Percentiles rank a stretch among this genome's conserved stretches.
These are phyloP conservation scores for Nemania serpens DNA, from an alignment of 2,329 filamentous ascomycete genomes.

Conservation along the genomic window DNA sequence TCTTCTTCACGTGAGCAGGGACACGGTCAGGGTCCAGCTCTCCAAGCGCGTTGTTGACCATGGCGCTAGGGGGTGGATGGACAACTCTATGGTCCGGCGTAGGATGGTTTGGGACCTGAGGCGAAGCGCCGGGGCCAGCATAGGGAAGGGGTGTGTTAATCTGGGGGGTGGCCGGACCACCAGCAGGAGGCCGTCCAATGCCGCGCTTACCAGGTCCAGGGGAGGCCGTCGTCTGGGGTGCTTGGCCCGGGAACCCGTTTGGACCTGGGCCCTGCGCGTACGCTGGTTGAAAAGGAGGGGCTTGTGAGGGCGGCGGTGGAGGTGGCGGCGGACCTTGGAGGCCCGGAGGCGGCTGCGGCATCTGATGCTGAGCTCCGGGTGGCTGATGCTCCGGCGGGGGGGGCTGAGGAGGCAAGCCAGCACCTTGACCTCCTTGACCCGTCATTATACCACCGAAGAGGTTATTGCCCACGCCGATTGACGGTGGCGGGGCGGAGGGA, in stretches of 20 bases:
- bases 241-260: constrained; percentile 79
- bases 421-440: constrained; percentile 79
- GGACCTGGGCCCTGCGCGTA: constrained; percentile 63
- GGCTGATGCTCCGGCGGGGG: constrained; percentile 66
- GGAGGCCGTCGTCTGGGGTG: constrained; percentile 82
- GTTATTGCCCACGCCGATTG: constrained; percentile 88
- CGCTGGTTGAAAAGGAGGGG: constrained; percentile 73
- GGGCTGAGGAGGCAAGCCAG: constrained; percentile 76
- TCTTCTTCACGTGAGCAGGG: constrained; percentile 85
- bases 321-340: constrained; percentile 62
- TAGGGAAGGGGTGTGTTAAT: constrained; percentile 88
- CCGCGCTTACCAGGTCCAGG: constrained; percentile 78
- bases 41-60: constrained; percentile 69
- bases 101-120: constrained; percentile 80
- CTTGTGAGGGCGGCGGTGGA: constrained; percentile 64
- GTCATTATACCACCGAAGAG: constrained; percentile 97
- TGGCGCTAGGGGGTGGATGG: constrained; percentile 54
- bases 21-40: constrained; percentile 88
- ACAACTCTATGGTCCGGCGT: constrained; percentile 67
- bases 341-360: constrained; percentile 77
- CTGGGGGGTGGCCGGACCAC: constrained; percentile 84
- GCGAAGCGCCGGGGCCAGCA: constrained; percentile 79
- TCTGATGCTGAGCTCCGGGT: constrained; percentile 59
- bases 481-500: constrained; percentile 80
- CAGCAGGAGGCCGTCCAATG: constrained; percentile 66